Evolutionary conservation across 2,329 filamentous ascomycete genomes (phyloP), one percentile per base, ranked within the genome.

Genomic region (Botryosphaeria agaves): DNA sequence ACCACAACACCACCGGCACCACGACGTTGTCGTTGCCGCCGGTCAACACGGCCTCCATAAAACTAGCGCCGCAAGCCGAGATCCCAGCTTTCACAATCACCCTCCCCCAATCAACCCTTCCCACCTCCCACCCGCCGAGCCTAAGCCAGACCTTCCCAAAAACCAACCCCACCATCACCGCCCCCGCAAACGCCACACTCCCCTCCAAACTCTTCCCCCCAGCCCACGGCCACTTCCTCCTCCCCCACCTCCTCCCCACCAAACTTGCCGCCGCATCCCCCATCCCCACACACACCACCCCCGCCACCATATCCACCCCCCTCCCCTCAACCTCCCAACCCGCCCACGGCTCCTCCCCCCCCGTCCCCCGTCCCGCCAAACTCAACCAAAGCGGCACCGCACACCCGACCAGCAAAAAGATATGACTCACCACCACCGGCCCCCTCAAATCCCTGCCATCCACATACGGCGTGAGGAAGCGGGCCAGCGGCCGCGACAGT

Each of bases 21-120:
- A 95, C 76, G 12, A 98, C 89, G 61, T 98, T 98, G 62, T 98
- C 89, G 53, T 98, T 98, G 18, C 87, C 89, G 2, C 89, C 89
- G 9, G 89, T 95, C 38, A 98, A 59, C 28, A 94, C 87, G 16
- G 89, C 85, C 59, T 98, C 89, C 31, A 89, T 92, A 41, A 94
- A 64, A 53, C 85, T 94, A 17, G 85, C 82, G 34, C 84, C 70
- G 25, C 67, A 66, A 5, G 80, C 84, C 39, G 84, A 91, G 28
- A 80, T 47, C 4, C 63, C 59, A 7, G 77, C 72, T 47, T 87
- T 89, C 16, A 57, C 32, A 9, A 57, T 51, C 18, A 49, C 43
- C 1, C 42, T 20, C 34, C 41, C 8, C 41, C 37, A 43, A 32
- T 46, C 46, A 34, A 35, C 38, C 36, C 23, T 33, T 12, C 11